Base-by-base conservation (phyloP, 495 filamentous ascomycete genomes). In the Trichoderma orchidacearum region DNA sequence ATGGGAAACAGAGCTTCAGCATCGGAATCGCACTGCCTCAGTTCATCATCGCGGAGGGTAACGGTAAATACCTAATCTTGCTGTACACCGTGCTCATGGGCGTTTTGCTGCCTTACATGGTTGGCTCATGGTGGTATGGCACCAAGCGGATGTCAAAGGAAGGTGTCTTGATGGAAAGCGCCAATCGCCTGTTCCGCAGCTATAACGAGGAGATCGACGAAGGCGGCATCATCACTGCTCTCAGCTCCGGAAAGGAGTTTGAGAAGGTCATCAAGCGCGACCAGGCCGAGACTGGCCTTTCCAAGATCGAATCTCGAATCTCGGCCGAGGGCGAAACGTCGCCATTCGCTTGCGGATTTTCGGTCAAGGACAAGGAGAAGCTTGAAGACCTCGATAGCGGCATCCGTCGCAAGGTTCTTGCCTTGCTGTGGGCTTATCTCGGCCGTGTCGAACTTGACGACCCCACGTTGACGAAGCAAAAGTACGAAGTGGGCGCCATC, bases 81-180 rank as follows among this genome's bases (percentile, higher is more conserved):
- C 76, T 97, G 48, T 98, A 98, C 67, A 90, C 87, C 9, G 70
- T 80, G 38, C 74, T 96, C 34, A 80, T 98, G 32, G 94, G 91
- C 52, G 87, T 96, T 30, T 71, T 96, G 38, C 71, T 98, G 45
- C 93, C 93, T 12, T 98, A 96, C 65, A 76, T 94, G 51, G 94
- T 97, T 34, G 93, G 93, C 27, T 86, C 85, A 31, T 98, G 93
- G 93, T 98, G 93, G 93, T 98, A 97, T 67, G 93, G 93, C 54
- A 95, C 89, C 6, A 89, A 95, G 66, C 78, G 84, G 51, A 79
- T 88, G 66, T 96, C 93, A 18, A 93, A 89, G 69, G 93, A 98
- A 71, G 85, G 85, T 60, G 86, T 97, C 30, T 76, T 95, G 34
- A 84, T 95, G 56, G 87, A 90, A 61, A 96, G 86, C 67, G 90